phyloP scores from a whole-genome alignment of 371 early-diverging fungal genomes.

The Batrachochytrium dendrobatidis region DNA sequence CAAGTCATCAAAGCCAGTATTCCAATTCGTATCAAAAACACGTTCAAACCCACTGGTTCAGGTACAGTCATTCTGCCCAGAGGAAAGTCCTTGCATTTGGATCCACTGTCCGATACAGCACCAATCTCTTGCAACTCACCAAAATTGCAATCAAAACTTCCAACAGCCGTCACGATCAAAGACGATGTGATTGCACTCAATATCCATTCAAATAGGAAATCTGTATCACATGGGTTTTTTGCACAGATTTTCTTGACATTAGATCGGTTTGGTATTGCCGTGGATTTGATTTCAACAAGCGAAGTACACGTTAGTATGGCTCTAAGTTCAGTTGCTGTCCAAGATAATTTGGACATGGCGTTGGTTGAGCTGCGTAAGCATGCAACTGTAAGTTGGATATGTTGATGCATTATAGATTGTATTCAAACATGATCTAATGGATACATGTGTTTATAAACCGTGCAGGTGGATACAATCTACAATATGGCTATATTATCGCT shows the following conservation, averaged over 20 bases:
- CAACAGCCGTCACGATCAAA: slow-evolving; percentile 97
- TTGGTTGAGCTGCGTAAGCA: slow-evolving; percentile 59
- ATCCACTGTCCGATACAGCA: slow-evolving; percentile 11
- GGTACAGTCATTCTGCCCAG: slow-evolving; percentile 91
- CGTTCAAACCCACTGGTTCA: slow-evolving; percentile 79
- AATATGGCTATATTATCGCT: slow-evolving; percentile 91
- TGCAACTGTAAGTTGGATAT: slow-evolving; percentile 50
- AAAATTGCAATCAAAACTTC: slow-evolving; percentile 12
- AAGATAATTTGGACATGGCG: slow-evolving; percentile 58
- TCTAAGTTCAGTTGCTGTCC: slow-evolving; percentile 56
- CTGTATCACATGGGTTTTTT: slow-evolving; percentile 91
- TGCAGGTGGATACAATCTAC: slow-evolving; percentile 50
- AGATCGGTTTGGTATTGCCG: slow-evolving; percentile 75
- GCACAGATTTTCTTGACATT: slow-evolving; percentile 87
- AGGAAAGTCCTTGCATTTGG: slow-evolving; percentile 1
- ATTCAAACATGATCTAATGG: background rate
- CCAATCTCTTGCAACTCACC: too few relatives aligned
- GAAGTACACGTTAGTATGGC: slow-evolving; percentile 98
- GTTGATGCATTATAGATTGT: background rate
- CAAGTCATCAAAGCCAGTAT: slow-evolving; percentile 91
- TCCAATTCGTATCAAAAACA: slow-evolving; percentile 97
- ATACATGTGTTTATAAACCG: background rate
- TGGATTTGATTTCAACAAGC: slow-evolving; percentile 92
- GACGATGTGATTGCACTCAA: slow-evolving; percentile 87
- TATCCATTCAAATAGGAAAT: slow-evolving; percentile 90